Conservation (phyloP, 2,329 filamentous ascomycete species). For the Penicillium sp. region DNA sequence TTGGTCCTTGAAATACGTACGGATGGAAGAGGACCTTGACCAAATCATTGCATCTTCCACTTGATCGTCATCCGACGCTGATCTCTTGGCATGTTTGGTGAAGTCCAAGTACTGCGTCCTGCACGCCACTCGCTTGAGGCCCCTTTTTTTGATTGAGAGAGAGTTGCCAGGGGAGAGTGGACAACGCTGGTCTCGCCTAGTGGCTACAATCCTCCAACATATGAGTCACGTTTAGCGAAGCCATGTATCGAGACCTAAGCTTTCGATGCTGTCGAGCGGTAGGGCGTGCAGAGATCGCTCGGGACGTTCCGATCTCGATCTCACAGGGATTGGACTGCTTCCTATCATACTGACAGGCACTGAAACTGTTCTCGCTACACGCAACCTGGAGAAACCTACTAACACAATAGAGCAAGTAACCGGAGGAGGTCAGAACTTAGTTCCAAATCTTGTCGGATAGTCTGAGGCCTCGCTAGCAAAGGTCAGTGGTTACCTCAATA, state of each 20-base stretch:
- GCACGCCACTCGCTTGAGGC: neutral
- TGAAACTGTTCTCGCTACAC: neutral
- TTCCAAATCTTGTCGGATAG: too few species aligned
- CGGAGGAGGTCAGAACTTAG: too few species aligned
- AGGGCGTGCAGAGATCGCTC: neutral
- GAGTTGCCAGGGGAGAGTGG: neutral
- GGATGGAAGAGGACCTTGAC: neutral
- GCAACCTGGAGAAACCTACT: too few species aligned
- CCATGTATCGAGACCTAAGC: neutral
- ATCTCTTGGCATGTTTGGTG: slow-evolving; percentile 8
- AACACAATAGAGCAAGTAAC: too few species aligned
- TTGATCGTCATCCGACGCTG: neutral
- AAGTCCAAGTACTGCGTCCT: too few species aligned
- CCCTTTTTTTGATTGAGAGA: neutral
- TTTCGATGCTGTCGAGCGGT: neutral
- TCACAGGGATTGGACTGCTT: neutral
- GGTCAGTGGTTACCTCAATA: too few species aligned
- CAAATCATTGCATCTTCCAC: neutral
- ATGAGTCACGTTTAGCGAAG: neutral
- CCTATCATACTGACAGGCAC: neutral
- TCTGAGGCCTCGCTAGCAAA: too few species aligned
- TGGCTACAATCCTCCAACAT: neutral
- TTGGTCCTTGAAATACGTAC: too few species aligned
- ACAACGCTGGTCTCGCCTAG: neutral
- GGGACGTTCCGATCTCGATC: neutral